phyloP scores from a whole-genome alignment of 441 rosid species.

The Croton laevigatus region DNA sequence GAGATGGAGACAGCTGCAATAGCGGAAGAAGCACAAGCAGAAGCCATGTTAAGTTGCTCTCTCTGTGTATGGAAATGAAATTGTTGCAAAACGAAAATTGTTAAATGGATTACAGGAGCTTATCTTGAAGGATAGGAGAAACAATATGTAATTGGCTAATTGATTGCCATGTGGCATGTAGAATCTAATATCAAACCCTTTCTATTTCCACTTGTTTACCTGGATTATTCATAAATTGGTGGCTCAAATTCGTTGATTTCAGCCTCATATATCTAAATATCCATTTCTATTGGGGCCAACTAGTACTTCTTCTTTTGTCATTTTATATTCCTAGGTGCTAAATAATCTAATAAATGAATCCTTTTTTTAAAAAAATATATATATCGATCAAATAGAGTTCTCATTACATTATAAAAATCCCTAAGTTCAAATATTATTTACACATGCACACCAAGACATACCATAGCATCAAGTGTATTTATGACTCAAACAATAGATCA shows the following conservation, averaged over 20 bases:
- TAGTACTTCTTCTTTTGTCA: not conserved
- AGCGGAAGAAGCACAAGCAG: slow-evolving; percentile 85
- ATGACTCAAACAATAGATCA: too few relatives aligned
- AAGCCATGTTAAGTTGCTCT: slow-evolving; percentile 50
- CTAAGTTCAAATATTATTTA: too few relatives aligned
- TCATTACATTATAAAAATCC: too few relatives aligned
- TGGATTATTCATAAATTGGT: slow-evolving; percentile 34
- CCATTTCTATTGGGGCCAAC: not conserved
- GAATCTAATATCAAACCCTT: slow-evolving; percentile 36
- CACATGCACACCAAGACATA: too few relatives aligned
- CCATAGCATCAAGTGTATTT: too few relatives aligned
- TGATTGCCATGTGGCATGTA: slow-evolving; percentile 46
- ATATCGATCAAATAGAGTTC: too few relatives aligned
- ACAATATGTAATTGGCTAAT: slow-evolving; percentile 32
- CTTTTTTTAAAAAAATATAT: too few relatives aligned
- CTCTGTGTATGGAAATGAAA: slow-evolving; percentile 11
- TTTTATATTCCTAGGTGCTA: too few relatives aligned
- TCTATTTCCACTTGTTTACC: slow-evolving; percentile 25
- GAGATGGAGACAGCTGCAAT: slow-evolving; percentile 66
- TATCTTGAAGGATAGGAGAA: slow-evolving; percentile 59
- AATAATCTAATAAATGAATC: too few relatives aligned
- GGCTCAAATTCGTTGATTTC: slow-evolving; percentile 32
- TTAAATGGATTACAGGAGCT: slow-evolving; percentile 34
- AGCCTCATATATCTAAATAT: slow-evolving; percentile 15
- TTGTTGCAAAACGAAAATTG: slow-evolving; percentile 23